Conservation (phyloP, 1,284 basidiomycete species). For the Malassezia furfur region DNA sequence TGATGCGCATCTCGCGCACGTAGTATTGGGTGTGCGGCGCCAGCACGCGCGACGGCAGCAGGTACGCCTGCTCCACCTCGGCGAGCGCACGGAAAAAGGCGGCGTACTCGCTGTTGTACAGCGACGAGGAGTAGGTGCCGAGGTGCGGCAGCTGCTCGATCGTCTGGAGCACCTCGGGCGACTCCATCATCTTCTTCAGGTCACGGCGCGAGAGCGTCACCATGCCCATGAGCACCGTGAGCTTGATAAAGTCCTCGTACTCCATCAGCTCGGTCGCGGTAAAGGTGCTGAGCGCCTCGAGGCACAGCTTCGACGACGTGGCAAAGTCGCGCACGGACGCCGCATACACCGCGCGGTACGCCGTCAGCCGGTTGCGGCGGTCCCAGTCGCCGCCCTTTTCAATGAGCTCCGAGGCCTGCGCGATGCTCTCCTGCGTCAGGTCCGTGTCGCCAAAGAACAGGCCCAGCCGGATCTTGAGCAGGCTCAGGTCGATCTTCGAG, state of each 20-base stretch:
- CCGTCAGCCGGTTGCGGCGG: constrained; percentile 86
- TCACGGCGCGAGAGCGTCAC: constrained; percentile 73
- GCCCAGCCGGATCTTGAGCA: constrained; percentile 79
- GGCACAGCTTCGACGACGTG: constrained; percentile 58
- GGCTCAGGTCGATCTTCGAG: constrained; percentile 80
- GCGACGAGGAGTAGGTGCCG: constrained; percentile 52
- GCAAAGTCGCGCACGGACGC: constrained; percentile 68
- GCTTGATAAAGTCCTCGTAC: constrained; percentile 81
- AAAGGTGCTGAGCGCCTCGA: constrained; percentile 86
- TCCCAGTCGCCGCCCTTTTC: constrained; percentile 99
- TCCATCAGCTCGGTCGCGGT: constrained; percentile 80
- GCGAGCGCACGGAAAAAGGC: constrained; percentile 82
- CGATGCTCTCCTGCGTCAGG: constrained; percentile 64
- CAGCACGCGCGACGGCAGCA: constrained; percentile 75
- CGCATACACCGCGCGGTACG: constrained; percentile 79
- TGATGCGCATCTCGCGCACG: constrained; percentile 90
- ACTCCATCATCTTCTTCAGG: constrained; percentile 66
- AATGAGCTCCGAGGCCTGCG: constrained; percentile 73
- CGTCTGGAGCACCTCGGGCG: constrained; percentile 53
- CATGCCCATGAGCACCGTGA: constrained; percentile 72
- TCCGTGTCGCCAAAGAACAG: constrained; percentile 79
- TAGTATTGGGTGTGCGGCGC: constrained; percentile 81
- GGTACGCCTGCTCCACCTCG: constrained; percentile 73
- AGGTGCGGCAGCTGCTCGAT: constrained; percentile 52
- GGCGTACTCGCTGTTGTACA: constrained; percentile 89